These are phyloP conservation scores for Excoecaria agallocha DNA, from an alignment of 345 rosid genomes.

Conservation along the genomic window DNA sequence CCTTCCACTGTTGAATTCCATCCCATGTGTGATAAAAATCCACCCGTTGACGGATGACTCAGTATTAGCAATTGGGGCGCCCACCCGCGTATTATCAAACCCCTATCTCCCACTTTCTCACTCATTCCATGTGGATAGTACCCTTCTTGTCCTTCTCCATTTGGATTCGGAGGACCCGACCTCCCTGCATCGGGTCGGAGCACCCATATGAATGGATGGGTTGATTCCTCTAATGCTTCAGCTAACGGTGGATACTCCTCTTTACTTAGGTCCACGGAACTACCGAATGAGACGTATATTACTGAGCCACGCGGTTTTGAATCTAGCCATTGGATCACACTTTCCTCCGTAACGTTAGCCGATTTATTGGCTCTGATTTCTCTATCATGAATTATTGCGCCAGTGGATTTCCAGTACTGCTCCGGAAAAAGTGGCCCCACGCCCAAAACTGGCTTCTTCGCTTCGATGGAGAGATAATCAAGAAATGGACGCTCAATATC, in stretches of 20 bases:
- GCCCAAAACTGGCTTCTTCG: conserved; percentile 42
- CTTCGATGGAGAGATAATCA: conserved; percentile 21
- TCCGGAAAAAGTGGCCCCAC: conserved; percentile 46
- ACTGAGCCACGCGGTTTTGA: conserved; percentile 39
- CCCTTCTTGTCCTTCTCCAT: not conserved
- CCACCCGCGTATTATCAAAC: conserved; percentile 45
- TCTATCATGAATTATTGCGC: conserved; percentile 32
- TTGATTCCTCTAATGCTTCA: conserved; percentile 24
- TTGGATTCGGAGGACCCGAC: not conserved
- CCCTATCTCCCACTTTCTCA: conserved; percentile 28
- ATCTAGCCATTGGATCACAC: conserved; percentile 38
- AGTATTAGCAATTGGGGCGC: conserved; percentile 51
- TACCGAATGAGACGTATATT: conserved; percentile 38
- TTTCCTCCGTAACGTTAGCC: conserved; percentile 30
- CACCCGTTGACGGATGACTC: conserved; percentile 44
- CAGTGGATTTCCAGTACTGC: conserved; percentile 30
- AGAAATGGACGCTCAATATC: conserved; percentile 38
- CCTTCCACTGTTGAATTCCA: conserved; percentile 62
- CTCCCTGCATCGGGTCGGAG: conserved; percentile 15
- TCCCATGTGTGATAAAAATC: conserved; percentile 51
- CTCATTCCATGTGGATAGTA: conserved; percentile 24
- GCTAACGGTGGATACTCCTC: conserved; percentile 30
- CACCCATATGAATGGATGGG: conserved; percentile 26
- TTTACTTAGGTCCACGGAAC: conserved; percentile 30
- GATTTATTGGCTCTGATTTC: conserved; percentile 26